These are phyloP conservation scores for Carnegiea gigantea DNA, from an alignment of 179 eudicot species.

Conservation along the genomic window DNA sequence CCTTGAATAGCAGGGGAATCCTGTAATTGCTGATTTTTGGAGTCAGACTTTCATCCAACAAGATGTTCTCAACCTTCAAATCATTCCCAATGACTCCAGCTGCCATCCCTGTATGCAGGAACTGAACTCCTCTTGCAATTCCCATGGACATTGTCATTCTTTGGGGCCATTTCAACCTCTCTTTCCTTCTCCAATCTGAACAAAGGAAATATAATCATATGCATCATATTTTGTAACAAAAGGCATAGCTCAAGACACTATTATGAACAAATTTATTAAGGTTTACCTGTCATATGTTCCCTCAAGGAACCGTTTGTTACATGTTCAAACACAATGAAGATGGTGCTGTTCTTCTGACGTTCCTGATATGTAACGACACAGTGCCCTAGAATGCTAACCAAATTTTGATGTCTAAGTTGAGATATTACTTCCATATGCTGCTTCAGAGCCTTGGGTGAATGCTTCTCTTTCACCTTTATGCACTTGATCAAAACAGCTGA, in stretches of 20 bases:
- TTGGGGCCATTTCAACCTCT: conserved; percentile 87
- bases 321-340: conserved; percentile 68
- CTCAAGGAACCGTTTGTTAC: conserved; percentile 69
- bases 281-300: conserved; percentile 70
- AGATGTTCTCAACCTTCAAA: conserved; percentile 60
- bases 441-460: conserved; percentile 59
- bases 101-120: conserved; percentile 67
- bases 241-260: background rate
- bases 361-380: conserved; percentile 63
- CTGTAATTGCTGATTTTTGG: conserved; percentile 77
- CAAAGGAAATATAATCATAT: background rate
- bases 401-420: conserved; percentile 67
- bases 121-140: conserved; percentile 76
- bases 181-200: conserved; percentile 73
- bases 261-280: background rate
- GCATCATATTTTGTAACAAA: background rate
- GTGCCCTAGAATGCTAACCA: conserved; percentile 88
- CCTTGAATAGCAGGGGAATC: conserved; percentile 73
- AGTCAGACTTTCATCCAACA: conserved; percentile 77
- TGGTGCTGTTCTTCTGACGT: conserved; percentile 53
- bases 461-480: conserved; percentile 68
- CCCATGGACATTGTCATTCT: conserved; percentile 82
- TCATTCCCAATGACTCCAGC: conserved; percentile 69
- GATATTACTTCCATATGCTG: conserved; percentile 75
- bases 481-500: conserved; percentile 62